Percentiles rank a stretch among this genome's conserved stretches.
phyloP scores from a whole-genome alignment of 768 basidiomycete genomes.

The Rhodotorula taiwanensis region DNA sequence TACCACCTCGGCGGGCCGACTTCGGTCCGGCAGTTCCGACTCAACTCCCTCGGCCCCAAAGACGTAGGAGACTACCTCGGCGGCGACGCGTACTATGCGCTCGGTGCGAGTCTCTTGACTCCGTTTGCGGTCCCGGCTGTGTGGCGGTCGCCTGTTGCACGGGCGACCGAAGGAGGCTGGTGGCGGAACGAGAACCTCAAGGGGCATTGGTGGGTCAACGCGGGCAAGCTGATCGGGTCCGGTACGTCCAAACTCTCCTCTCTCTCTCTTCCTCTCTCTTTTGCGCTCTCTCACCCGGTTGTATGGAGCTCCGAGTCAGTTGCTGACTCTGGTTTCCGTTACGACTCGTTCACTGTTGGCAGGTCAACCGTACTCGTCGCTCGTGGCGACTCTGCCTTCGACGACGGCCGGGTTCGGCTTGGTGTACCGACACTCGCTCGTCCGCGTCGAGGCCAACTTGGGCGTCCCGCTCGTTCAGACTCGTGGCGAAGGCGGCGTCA shows the following conservation, averaged over 20 bases:
- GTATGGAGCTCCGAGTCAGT: too few species aligned
- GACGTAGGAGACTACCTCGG: conserved; percentile 69
- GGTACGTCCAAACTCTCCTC: conserved; percentile 49
- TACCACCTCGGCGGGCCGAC: conserved; percentile 90
- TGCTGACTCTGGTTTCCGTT: neutral
- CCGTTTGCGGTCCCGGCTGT: conserved; percentile 54
- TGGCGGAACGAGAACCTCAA: conserved; percentile 50
- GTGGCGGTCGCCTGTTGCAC: conserved; percentile 37
- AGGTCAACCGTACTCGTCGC: conserved; percentile 46
- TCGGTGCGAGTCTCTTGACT: conserved; percentile 67
- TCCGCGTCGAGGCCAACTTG: conserved; percentile 81
- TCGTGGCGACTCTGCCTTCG: conserved; percentile 53
- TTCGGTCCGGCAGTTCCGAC: conserved; percentile 68
- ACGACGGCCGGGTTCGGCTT: conserved; percentile 75
- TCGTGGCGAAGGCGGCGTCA: conserved; percentile 59
- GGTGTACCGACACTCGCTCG: conserved; percentile 72
- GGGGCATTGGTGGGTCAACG: conserved; percentile 70
- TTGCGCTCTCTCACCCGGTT: too few species aligned
- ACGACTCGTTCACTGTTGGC: conserved; percentile 31
- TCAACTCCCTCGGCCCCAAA: conserved; percentile 67
- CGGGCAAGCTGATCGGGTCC: conserved; percentile 63
- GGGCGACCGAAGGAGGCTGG: conserved; percentile 44
- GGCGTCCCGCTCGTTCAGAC: conserved; percentile 71
- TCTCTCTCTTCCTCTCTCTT: conserved; percentile 1
- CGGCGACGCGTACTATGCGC: conserved; percentile 72